Base-by-base conservation (phyloP, 495 filamentous ascomycete species). In the Aspergillus nidulans region DNA sequence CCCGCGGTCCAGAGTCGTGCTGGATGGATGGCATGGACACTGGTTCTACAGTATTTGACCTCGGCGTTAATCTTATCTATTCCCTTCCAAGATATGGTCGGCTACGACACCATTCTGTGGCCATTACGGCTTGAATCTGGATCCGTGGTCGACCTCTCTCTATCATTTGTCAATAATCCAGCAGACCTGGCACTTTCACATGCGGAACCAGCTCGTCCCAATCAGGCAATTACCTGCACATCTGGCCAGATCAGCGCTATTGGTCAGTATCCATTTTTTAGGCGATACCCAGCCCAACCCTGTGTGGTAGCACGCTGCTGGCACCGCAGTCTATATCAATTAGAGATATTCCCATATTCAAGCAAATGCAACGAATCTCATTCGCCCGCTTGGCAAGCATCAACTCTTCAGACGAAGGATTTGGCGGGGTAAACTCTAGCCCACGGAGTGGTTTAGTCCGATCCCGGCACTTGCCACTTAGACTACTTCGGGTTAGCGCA, bases 371-470 rank as follows among this genome's bases (percentile, higher is more conserved):
- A 39, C n/a, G n/a, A 8, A 39, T 39, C 36, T 39, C 15, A 16
- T 9, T 39, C 15, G 36, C 36, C 8, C 9, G 21, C 15, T 24
- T 45, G 21, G 26, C 42, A n/a, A 45, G 42, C 42, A 26, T 21
- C 9, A 23, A 15, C 23, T 25, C 42, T 45, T 30, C 23, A 26
- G 43, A 15, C n/a, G 34, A 3, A 34, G 13, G 6, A 25, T 47
- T 51, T 45, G 36, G 56, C 56, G 56, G 56, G 56, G 56, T 59
- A 50, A 20, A 28, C 2, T 30, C 47, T 39, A 39, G 44, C 43
- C 41, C 32, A 20, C 57, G 54, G 61, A 57, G 57, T 60, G 54
- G 61, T 54, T 61, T 58, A 56, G 58, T 61, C 55, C 62, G 62
- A 50, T 30, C 26, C 26, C 51, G 24, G 28, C 38, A n/a, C 44